phyloP scores from a whole-genome alignment of 768 basidiomycete genomes.

The Kwoniella dejecticola region DNA sequence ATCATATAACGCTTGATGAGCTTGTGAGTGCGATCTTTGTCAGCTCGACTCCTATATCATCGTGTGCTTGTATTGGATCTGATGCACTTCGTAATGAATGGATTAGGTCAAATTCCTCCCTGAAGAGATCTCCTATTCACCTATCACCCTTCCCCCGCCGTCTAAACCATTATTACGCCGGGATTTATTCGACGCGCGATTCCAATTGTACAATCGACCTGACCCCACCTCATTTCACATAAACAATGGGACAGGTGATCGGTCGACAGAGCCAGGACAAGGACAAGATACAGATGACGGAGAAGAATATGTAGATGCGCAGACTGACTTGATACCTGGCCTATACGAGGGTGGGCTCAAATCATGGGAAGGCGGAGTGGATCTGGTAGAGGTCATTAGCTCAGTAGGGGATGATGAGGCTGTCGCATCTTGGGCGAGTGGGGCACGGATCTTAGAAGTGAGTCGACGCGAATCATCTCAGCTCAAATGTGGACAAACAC shows the following conservation, averaged over 20 bases:
- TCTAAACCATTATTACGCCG: constrained; percentile 65
- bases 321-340: constrained; percentile 74
- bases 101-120: constrained; percentile 70
- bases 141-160: constrained; percentile 62
- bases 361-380: constrained; percentile 95
- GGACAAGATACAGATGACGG: constrained; percentile 31
- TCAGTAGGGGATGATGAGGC: constrained; percentile 35
- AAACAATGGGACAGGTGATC: no score
- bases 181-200: constrained; percentile 94
- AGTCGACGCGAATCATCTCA: constrained; percentile 29
- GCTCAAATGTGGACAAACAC: background rate
- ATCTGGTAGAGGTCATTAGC: constrained; percentile 65
- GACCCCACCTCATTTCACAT: background rate
- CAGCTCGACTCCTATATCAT: no score
- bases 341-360: constrained; percentile 95
- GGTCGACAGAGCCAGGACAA: background rate
- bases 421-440: constrained; percentile 55
- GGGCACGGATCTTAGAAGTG: constrained; percentile 74
- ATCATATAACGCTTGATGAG: constrained; percentile 42
- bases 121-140: constrained; percentile 75
- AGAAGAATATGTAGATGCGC: constrained; percentile 67
- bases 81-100: no score
- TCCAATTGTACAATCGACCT: constrained; percentile 64
- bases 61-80: no score
- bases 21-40: constrained; percentile 35